Percentiles rank a stretch among this genome's conserved stretches.
phyloP scores from a whole-genome alignment of 148 eudicot genomes.

The Vaccinium corymbosum region DNA sequence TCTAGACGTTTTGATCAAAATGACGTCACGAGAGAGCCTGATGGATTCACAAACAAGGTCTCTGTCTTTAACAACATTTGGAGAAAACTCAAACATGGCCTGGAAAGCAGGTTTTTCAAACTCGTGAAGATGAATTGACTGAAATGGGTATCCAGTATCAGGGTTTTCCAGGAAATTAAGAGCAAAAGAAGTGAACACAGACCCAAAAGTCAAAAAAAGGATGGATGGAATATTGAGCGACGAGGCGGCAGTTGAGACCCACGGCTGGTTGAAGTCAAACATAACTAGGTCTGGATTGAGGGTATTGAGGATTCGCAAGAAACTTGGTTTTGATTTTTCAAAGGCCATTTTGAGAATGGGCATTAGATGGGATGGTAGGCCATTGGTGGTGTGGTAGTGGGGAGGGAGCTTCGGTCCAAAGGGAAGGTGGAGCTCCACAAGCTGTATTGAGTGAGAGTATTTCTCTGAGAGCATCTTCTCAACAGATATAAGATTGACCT shows the following conservation, averaged over 20 bases:
- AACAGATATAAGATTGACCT: neutral
- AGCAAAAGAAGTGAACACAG: neutral
- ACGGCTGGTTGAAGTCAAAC: constrained; percentile 28
- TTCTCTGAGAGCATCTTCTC: neutral
- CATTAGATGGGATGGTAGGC: constrained; percentile 31
- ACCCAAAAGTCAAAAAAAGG: constrained; percentile 18
- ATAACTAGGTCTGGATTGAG: constrained; percentile 26
- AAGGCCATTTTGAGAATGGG: constrained; percentile 21
- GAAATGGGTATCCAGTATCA: constrained; percentile 15
- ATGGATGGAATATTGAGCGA: constrained; percentile 16
- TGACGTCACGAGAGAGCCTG: neutral
- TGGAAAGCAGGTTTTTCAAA: neutral
- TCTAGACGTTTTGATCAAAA: constrained; percentile 14
- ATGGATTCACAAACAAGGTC: neutral
- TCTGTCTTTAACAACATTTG: neutral
- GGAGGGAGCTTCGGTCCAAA: constrained; percentile 17
- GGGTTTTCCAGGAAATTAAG: neutral
- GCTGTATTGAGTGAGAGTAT: neutral
- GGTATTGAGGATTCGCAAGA: neutral
- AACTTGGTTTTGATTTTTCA: constrained; percentile 15
- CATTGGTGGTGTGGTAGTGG: constrained; percentile 28
- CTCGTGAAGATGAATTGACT: constrained; percentile 2
- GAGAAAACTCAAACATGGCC: neutral
- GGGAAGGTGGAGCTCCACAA: neutral
- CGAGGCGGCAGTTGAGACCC: constrained; percentile 21